phyloP scores from a whole-genome alignment of 2,329 filamentous ascomycete genomes.

The Epichloe amarillans region DNA sequence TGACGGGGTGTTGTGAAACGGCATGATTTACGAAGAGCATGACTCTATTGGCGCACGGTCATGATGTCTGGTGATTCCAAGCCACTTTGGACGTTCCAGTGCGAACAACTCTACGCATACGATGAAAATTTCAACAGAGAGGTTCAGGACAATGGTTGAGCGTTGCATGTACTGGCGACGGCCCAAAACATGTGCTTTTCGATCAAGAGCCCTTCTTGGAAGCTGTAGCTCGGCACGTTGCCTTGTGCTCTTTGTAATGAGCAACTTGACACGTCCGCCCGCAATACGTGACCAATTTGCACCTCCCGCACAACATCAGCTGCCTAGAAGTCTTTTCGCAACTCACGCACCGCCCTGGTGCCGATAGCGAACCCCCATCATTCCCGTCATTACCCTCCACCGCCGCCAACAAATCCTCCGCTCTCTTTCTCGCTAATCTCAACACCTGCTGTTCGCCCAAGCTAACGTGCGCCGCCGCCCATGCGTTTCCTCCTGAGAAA shows the following conservation, averaged over 20 bases:
- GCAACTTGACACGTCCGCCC: slow-evolving; percentile 7
- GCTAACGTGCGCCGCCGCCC: slow-evolving; percentile 20
- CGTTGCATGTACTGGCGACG: too few species aligned
- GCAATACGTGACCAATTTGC: slow-evolving; percentile 7
- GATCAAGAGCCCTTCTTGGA: too few species aligned
- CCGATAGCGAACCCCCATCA: neutral
- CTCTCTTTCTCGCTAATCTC: slow-evolving; percentile 17
- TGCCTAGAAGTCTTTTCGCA: slow-evolving; percentile 5
- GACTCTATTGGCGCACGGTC: neutral
- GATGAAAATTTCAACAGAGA: too few species aligned
- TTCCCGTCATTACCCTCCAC: slow-evolving; percentile 1
- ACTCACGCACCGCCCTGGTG: slow-evolving; percentile 4
- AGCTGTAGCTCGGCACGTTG: slow-evolving; percentile 3
- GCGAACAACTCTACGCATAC: too few species aligned
- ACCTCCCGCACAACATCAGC: slow-evolving; percentile 8
- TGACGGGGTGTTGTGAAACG: neutral
- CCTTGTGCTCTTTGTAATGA: slow-evolving; percentile 9
- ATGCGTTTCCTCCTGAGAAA: slow-evolving; percentile 19
- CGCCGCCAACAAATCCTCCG: slow-evolving; percentile 15
- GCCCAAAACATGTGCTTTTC: too few species aligned
- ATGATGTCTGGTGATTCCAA: neutral
- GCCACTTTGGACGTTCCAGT: too few species aligned
- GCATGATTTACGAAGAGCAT: neutral
- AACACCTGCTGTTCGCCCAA: slow-evolving; percentile 20
- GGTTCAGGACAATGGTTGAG: too few species aligned